Evolutionary conservation across 1,139 yeast genomes (phyloP).

Genomic region (Diutina siamensis): DNA sequence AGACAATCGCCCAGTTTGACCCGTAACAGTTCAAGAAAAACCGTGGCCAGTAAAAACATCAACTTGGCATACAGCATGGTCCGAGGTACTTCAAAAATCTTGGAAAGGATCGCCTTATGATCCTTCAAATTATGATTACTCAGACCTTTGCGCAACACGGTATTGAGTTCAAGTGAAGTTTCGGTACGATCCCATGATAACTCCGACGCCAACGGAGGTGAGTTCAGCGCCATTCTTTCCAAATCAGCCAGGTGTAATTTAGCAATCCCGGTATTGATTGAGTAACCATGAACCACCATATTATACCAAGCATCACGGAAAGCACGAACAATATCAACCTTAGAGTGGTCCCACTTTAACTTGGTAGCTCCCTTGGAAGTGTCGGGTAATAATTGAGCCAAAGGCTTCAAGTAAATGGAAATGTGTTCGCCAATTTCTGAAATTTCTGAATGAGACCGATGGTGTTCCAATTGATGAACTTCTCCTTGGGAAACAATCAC

Average conservation of each 20-base stretch:
- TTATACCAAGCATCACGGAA: constrained; percentile 94
- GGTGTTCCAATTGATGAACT: constrained; percentile 67
- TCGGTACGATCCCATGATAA: constrained; percentile 79
- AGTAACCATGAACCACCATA: constrained; percentile 83
- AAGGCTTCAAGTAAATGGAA: constrained; percentile 54
- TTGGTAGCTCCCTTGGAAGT: constrained; percentile 29
- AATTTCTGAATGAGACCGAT: constrained; percentile 70
- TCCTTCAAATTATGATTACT: constrained; percentile 72
- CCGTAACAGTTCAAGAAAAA: constrained; percentile 67
- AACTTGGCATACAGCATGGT: constrained; percentile 66
- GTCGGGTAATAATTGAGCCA: constrained; percentile 64
- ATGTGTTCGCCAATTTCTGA: constrained; percentile 70
- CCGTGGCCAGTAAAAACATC: constrained; percentile 80
- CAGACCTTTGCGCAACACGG: constrained; percentile 83
- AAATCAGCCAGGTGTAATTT: constrained; percentile 36
- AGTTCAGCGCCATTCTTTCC: constrained; percentile 65
- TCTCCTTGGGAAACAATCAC: constrained; percentile 74
- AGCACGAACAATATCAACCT: constrained; percentile 31
- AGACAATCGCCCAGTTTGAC: constrained; percentile 77
- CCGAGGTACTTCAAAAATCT: constrained; percentile 38
- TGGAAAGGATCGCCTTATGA: constrained; percentile 51
- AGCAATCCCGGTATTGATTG: constrained; percentile 46
- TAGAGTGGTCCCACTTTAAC: constrained; percentile 28
- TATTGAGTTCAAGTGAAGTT: constrained; percentile 82
- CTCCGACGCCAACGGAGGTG: constrained; percentile 92